Evolutionary conservation across 371 early-diverging fungal species (phyloP).

Genomic region (Syncephalastrum racemosum): DNA sequence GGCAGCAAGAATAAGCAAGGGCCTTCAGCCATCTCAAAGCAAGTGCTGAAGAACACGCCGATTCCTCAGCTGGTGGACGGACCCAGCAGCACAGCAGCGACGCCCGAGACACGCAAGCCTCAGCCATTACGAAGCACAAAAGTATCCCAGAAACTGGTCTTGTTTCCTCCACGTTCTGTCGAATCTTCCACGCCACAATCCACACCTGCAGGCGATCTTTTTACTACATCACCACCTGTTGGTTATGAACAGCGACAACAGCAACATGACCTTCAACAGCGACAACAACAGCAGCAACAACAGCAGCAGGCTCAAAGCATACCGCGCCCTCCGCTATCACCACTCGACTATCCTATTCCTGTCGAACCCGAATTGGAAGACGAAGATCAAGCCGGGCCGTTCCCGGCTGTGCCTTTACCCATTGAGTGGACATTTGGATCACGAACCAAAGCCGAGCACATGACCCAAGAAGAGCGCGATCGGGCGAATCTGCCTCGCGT

Average conservation of each 20-base stretch:
- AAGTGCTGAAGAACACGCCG: constrained; percentile 35
- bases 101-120: constrained; percentile 30
- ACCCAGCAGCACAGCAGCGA: constrained; percentile 1
- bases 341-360: too few relatives aligned
- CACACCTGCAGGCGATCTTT: constrained; percentile 7
- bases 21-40: constrained; percentile 39
- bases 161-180: constrained; percentile 74
- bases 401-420: constrained; percentile 34
- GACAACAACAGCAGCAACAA: constrained; percentile 16
- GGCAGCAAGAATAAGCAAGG: background rate
- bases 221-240: constrained; percentile 9
- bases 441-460: constrained; percentile 64
- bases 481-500: constrained; percentile 67
- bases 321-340: too few relatives aligned
- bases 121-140: constrained; percentile 84
- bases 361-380: too few relatives aligned
- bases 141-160: constrained; percentile 85
- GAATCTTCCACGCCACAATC: constrained; percentile 9
- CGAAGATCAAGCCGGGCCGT: constrained; percentile 13
- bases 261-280: constrained; percentile 4
- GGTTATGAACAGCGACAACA: constrained; percentile 11
- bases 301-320: too few relatives aligned
- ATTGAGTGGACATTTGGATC: constrained; percentile 42
- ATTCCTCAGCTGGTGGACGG: constrained; percentile 29
- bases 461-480: constrained; percentile 64